Base-by-base conservation (phyloP, 352 stramenopile species). In the Pythium chondricola region DNA sequence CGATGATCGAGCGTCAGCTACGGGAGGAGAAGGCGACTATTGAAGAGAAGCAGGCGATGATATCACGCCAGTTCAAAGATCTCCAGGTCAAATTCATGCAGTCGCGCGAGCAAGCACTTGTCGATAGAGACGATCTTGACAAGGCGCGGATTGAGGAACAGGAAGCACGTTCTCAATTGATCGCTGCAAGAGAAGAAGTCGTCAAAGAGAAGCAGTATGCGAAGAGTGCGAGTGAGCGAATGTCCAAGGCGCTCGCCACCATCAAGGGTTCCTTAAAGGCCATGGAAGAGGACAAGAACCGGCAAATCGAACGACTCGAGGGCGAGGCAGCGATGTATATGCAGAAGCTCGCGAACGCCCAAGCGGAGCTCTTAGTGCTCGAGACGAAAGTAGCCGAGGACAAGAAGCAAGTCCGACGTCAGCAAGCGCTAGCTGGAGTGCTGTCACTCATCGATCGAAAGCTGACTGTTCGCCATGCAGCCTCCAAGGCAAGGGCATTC, bases 271-370 rank as follows among this genome's bases (percentile, higher is more conserved):
- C 80, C 0, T 42, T 89, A 18, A 69, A 78, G 21, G 52, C 58
- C 0, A 65, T 87, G 58, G 80, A 88, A 43, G 61, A 79, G n/a
- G 74, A 88, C 26, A 88, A 88, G 44, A 74, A 69, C 20, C 26
- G 56, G 18, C 60, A 66, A 1, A 78, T 88, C 20, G 50, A 66
- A 38, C 69, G 67, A 5, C 52, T 85, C 0, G 69, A 85, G 11
- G 69, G 67, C 6, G 76, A 85, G 18, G 73, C 72, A 8, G 27
- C 50, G 0, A 36, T 66, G 38, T 83, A 77, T 31, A 68, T 88
- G 58, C 35, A 59, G 14, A 81, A 84, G 36, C 43, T 88, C 22
- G 76, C 76, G 2, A 62, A 65, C 11, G 55, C 69, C 2, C 72
- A 88, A 60, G 73, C 69, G 4, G 73, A 88, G 8, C 61, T 80